Evolutionary conservation across 108 stramenopile species (phyloP), one percentile per base, ranked within the genome.

Genomic region (Fistulifera solaris): DNA sequence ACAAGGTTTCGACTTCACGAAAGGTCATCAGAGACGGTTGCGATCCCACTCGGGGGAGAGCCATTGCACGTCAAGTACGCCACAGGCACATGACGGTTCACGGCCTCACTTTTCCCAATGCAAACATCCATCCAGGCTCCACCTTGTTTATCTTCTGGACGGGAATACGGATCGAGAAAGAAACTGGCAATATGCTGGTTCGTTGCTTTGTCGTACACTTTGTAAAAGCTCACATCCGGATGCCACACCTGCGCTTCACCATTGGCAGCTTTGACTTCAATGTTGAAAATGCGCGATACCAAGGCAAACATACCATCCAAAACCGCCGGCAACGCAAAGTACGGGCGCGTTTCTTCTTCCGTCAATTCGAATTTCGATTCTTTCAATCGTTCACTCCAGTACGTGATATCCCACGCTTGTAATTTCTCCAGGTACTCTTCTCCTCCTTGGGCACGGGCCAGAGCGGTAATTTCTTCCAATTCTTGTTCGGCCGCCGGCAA

Each of bases 61-160:
- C 96, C 97, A 55, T 99, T 99, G 87, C 96, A 98, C 6, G 96
- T 97, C 51, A 99, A 62, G 75, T 99, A 96, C 0, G 98, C 98
- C 13, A 98, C 95, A 2, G 98, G 96, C 43, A 83, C 65, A 27
- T 91, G 81, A 39, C 89, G 72, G 8, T 70, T 66, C 5, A 86
- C 54, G 10, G 90, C 95, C 38, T 85, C 70, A 17, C 76, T 78
- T 56, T 95, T 93, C 17, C 95, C 95, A 48, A 94, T 63, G 65
- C 97, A 96, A 48, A 86, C 90, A 60, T 76, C 95, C 93, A 94
- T 94, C 93, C 93, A 94, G 0, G 93, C 93, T 16, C 98, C 98
- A 18, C 95, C 96, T 17, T 96, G 70, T 89, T 99, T 99, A 54
- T 97, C 80, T 40, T 76, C 96, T 0, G 98, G 96, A 1, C 98